Evolutionary conservation across 805 yeast genomes (phyloP), one percentile per base, ranked within the genome.

Genomic region (Tetrapisispora arboricola): DNA sequence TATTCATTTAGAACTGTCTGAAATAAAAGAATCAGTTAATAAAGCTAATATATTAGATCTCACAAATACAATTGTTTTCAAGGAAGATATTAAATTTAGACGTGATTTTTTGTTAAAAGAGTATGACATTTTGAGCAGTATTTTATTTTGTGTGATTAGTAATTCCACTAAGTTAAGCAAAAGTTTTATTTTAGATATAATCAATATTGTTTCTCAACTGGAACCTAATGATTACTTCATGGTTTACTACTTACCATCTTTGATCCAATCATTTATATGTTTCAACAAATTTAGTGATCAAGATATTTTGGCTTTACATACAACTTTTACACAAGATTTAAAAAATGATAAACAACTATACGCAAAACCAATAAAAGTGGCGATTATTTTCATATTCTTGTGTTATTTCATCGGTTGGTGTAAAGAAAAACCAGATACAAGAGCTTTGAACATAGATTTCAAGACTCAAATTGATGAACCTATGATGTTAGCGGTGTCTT

Each of bases 91-190:
- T 27, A 68, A 67, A 28, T 78, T 73, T 50, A 73, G 82, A 53
- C 74, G 86, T 46, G 75, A 73, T 42, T 76, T 76, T 47, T 65
- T 84, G 22, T 70, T 76, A 39, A 67, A 66, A 38, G 79, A 80
- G 50, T 92, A 87, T 57, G 94, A 85, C 51, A 54, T 70, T 2
- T 60, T 88, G 41, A 80, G 88, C 33, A 83, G 78, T 55, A 66
- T 84, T 1, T 63, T 81, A 6, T 74, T 58, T 49, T 79, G 81
- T 2, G 57, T 75, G 33, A 64, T 71, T 7, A 63, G 65, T 2
- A 64, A 64, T 29, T 64, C 66, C 30, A 44, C 55, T 20, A 49
- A 63, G 2, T 48, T 58, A 29, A 62, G 60, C 7, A 56, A 62
- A 0, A 58, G 67, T 5, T 71, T 71, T 35, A 39, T 51, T 12